Evolutionary conservation across 345 rosid genomes (phyloP).

Genomic region (Pseudoturritis turrita): DNA sequence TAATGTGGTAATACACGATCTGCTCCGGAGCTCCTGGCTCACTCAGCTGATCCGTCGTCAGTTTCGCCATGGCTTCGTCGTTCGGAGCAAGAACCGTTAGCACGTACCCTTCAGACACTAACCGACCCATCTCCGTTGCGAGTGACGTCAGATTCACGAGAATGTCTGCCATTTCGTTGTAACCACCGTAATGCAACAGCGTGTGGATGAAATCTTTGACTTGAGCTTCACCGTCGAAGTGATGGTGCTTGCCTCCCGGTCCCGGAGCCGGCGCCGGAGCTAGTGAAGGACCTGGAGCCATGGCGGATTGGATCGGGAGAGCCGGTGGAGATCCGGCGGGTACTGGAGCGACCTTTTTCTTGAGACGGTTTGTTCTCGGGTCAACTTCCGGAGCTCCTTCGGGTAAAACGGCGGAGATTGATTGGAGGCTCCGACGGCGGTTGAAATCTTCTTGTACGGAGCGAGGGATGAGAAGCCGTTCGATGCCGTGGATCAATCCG

Average conservation of each 20-base stretch:
- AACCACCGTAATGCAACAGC: constrained; percentile 62
- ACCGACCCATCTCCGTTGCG: constrained; percentile 69
- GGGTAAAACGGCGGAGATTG: constrained; percentile 62
- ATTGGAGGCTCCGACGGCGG: constrained; percentile 46
- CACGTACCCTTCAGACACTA: constrained; percentile 73
- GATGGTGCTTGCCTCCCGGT: constrained; percentile 61
- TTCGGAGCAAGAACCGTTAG: constrained; percentile 71
- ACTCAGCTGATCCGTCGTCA: constrained; percentile 67
- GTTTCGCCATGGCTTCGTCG: constrained; percentile 77
- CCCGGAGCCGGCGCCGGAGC: constrained; percentile 90
- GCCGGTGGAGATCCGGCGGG: constrained; percentile 48
- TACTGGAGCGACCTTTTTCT: constrained; percentile 37
- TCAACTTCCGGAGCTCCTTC: constrained; percentile 75
- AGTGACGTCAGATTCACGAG: constrained; percentile 65
- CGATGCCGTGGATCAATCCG: constrained; percentile 75
- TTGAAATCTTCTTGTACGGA: constrained; percentile 72
- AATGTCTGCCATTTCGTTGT: constrained; percentile 78
- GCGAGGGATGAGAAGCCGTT: constrained; percentile 56
- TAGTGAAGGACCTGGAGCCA: constrained; percentile 72
- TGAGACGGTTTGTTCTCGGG: constrained; percentile 62
- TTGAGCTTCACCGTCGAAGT: constrained; percentile 67
- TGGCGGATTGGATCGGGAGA: constrained; percentile 55
- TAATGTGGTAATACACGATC: constrained; percentile 62
- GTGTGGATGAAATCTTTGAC: constrained; percentile 73
- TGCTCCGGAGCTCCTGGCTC: constrained; percentile 86